Percentiles rank a stretch among this genome's conserved stretches.
These are phyloP conservation scores for Pyrenophora seminiperda DNA, from an alignment of 2,329 filamentous ascomycete genomes.

Conservation along the genomic window DNA sequence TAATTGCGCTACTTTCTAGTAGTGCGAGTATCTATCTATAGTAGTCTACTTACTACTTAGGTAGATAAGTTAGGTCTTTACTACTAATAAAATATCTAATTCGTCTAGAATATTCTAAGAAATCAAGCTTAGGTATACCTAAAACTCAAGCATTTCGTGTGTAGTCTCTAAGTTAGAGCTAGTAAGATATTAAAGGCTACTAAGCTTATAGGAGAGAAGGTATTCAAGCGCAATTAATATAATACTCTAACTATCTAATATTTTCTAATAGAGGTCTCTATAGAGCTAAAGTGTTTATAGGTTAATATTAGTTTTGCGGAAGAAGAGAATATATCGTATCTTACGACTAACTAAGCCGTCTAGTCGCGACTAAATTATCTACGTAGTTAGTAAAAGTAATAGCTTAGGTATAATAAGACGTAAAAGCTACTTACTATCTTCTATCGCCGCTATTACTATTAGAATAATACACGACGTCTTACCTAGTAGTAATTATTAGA, in stretches of 20 bases:
- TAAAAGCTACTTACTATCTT: slow-evolving; percentile 47
- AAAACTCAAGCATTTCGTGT: slow-evolving; percentile 20
- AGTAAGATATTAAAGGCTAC: slow-evolving; percentile 58
- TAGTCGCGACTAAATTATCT: slow-evolving; percentile 60
- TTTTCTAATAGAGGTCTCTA: slow-evolving; percentile 50
- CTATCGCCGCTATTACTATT: background rate
- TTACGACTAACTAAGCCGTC: slow-evolving; percentile 61
- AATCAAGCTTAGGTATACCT: slow-evolving; percentile 52
- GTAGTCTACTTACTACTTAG: slow-evolving; percentile 60
- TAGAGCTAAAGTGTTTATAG: slow-evolving; percentile 45
- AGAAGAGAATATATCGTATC: slow-evolving; percentile 64
- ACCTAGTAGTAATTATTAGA: slow-evolving; percentile 55
- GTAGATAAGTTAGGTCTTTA: slow-evolving; percentile 67
- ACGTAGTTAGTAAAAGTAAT: slow-evolving; percentile 63
- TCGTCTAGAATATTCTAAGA: slow-evolving; percentile 67
- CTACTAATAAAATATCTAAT: slow-evolving; percentile 64
- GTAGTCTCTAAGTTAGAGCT: slow-evolving; percentile 33
- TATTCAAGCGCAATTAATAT: slow-evolving; percentile 68
- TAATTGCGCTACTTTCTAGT: slow-evolving; percentile 63
- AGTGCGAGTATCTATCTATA: slow-evolving; percentile 58
- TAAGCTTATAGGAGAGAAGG: slow-evolving; percentile 66
- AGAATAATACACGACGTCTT: slow-evolving; percentile 13
- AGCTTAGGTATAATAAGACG: slow-evolving; percentile 66
- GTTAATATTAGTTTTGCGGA: slow-evolving; percentile 53
- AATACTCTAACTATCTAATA: slow-evolving; percentile 58